Base-by-base conservation (phyloP, 2,329 filamentous ascomycete genomes). In the Penicillium sp. region DNA sequence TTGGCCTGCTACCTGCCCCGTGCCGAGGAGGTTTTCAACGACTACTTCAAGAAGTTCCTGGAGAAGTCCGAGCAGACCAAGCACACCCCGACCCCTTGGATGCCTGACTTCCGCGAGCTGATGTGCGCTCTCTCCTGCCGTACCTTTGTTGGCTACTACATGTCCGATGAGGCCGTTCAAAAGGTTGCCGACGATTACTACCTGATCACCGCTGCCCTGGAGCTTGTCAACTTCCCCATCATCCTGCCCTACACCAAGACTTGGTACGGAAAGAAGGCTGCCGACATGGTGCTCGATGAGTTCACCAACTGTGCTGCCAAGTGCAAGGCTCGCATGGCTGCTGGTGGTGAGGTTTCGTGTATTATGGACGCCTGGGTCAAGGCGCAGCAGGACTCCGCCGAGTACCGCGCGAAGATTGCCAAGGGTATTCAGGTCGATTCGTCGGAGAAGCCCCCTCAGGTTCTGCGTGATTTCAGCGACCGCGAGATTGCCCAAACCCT, bases 201-300 rank as follows among this genome's bases (percentile, higher is more conserved):
- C 72, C 81, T 91, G 55, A 95, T 97, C 66, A 97, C 93, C 11
- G 91, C 87, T 47, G 93, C 93, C 18, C 81, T 97, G 58, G 93
- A 98, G 71, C 80, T 97, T 38, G 93, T 98, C 77, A 97, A 97
- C 77, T 95, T 97, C 76, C 91, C 93, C 49, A 86, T 97, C 72
- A 96, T 97, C 66, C 72, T 97, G 32, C 91, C 91, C 31, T 97
- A 81, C 77, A 96, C 90, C 66, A 91, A 89, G 76, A 89, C 89
- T 4, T 97, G 89, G 89, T 94, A 95, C 65, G 93, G 91, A 61
- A 95, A 96, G 79, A 94, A 90, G 75, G 89, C 89, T 24, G 84
- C 91, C 48, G 88, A 95, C 63, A 89, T 95, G 84, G 89, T 95
- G 27, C 77, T 97, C 56, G 79, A 78, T 40, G 90, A 95, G 68